Evolutionary conservation across 768 basidiomycete genomes (phyloP).

Genomic region (Pisolithus microcarpus): DNA sequence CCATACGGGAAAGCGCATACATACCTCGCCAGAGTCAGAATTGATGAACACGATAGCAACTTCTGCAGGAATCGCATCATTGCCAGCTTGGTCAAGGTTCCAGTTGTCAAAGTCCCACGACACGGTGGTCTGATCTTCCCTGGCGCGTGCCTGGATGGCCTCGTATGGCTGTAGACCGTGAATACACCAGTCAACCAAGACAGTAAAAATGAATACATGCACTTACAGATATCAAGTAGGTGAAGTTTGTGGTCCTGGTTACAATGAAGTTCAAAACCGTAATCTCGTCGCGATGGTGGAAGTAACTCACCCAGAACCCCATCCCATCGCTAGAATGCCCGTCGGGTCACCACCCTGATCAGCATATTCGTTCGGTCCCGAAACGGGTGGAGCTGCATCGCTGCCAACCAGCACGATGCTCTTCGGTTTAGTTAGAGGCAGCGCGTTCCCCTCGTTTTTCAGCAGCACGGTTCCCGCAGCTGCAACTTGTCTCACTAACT

Average conservation of each 20-base stretch:
- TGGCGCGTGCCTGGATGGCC: constrained; percentile 70
- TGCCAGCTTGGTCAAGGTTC: constrained; percentile 45
- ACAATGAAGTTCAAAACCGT: constrained; percentile 19
- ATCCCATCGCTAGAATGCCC: constrained; percentile 84
- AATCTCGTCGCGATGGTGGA: constrained; percentile 13
- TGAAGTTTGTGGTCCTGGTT: constrained; percentile 58
- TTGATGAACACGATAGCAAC: constrained; percentile 78
- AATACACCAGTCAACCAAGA: no score
- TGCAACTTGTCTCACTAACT: constrained; percentile 54
- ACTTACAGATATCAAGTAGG: constrained; percentile 69
- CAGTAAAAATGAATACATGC: not conserved
- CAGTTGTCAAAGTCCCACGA: constrained; percentile 69
- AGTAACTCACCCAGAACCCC: constrained; percentile 65
- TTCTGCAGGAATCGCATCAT: constrained; percentile 41
- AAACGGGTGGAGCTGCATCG: constrained; percentile 52
- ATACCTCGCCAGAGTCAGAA: constrained; percentile 74
- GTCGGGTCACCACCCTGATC: constrained; percentile 53
- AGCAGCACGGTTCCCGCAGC: constrained; percentile 60
- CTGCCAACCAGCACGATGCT: constrained; percentile 59
- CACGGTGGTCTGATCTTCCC: constrained; percentile 56
- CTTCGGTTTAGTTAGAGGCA: constrained; percentile 55
- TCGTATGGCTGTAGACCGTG: constrained; percentile 51
- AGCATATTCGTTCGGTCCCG: constrained; percentile 64
- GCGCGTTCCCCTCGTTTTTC: constrained; percentile 50
- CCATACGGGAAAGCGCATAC: not conserved